Conservation (phyloP, 192 early-diverging fungal species). For the Coemansia sp. region DNA sequence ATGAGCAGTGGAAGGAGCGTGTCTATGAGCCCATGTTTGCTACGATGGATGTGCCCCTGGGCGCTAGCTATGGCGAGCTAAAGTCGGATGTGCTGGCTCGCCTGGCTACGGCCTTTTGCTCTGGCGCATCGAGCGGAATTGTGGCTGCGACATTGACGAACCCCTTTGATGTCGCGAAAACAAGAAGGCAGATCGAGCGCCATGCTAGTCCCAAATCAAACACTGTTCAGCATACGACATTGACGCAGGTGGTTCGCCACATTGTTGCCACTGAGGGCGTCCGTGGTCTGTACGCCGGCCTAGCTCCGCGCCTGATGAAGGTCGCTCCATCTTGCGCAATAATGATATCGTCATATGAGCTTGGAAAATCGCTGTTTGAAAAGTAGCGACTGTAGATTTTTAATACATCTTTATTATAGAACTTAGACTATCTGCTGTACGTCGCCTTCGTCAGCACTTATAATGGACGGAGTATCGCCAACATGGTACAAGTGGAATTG, state of each 20-base stretch:
- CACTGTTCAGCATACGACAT: constrained; percentile 18
- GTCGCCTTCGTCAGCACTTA: neutral
- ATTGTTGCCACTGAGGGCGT: constrained; percentile 45
- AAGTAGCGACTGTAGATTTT: neutral
- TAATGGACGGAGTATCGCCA: neutral
- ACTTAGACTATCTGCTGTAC: neutral
- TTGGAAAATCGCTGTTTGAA: constrained; percentile 59
- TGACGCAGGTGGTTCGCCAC: constrained; percentile 32
- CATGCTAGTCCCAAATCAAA: constrained; percentile 26
- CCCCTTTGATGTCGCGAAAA: constrained; percentile 97
- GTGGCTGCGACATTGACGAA: constrained; percentile 88
- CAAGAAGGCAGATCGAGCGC: constrained; percentile 75
- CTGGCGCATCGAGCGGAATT: constrained; percentile 86
- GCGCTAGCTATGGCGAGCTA: neutral
- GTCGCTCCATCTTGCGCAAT: constrained; percentile 93
- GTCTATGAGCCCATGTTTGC: constrained; percentile 38
- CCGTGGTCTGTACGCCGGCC: constrained; percentile 50
- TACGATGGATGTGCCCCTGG: neutral
- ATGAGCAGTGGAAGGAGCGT: constrained; percentile 75
- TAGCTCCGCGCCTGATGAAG: constrained; percentile 81
- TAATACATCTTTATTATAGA: neutral
- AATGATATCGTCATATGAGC: constrained; percentile 92
- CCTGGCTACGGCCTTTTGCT: constrained; percentile 73
- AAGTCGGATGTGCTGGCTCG: constrained; percentile 33
- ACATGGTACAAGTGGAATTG: constrained; percentile 62